Conservation (phyloP, 2,329 filamentous ascomycete species). For the Botryotinia convoluta region DNA sequence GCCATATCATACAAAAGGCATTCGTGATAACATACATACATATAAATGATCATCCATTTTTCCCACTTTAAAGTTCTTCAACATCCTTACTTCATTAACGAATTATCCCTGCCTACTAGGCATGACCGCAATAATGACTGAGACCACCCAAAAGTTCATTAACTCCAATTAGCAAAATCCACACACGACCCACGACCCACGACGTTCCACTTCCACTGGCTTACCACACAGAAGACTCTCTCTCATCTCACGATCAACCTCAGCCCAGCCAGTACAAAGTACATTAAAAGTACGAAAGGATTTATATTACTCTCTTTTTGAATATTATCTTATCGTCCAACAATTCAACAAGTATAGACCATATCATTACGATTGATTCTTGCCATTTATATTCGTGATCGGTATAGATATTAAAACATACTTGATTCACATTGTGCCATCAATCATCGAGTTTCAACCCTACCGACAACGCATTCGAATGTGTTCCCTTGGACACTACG, state of each 20-base stretch:
- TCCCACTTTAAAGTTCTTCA: not conserved
- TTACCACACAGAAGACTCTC: not conserved
- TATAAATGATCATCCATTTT: not conserved
- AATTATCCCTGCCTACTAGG: not conserved
- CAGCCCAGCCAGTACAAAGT: not conserved
- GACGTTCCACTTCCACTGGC: not conserved
- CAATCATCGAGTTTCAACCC: conserved; percentile 9
- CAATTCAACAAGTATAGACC: not conserved
- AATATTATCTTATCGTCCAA: not conserved
- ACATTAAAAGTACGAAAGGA: not conserved
- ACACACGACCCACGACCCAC: not conserved
- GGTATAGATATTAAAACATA: not conserved
- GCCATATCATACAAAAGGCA: not conserved
- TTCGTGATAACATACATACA: not conserved
- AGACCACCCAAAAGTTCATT: not conserved
- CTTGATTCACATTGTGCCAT: not conserved
- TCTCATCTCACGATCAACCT: not conserved
- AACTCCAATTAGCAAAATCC: not conserved
- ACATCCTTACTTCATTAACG: not conserved
- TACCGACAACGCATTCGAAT: conserved; percentile 20
- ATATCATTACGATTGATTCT: not conserved
- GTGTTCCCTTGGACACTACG: conserved; percentile 9
- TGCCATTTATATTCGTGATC: not conserved
- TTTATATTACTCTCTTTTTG: not conserved
- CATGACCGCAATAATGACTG: not conserved